Evolutionary conservation across 208 protist species (phyloP).

Genomic region (Borovskyia barvae): DNA sequence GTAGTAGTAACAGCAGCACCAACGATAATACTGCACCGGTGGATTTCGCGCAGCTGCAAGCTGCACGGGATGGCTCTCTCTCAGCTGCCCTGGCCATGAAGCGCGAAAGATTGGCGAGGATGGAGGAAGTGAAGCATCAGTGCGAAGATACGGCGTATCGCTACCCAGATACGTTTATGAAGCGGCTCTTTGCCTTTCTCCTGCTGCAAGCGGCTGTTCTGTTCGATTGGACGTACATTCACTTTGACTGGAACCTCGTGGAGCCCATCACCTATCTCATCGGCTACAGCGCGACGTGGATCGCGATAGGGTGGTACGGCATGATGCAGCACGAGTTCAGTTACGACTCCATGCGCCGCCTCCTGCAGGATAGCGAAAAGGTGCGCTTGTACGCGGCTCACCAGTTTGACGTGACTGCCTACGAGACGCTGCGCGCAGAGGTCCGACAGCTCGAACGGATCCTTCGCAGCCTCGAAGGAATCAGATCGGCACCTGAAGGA

Average conservation of each 20-base stretch:
- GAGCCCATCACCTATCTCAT: constrained; percentile 89
- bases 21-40: no score
- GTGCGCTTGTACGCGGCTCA: constrained; percentile 27
- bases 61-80: constrained; percentile 34
- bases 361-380: constrained; percentile 19
- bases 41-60: constrained; percentile 17
- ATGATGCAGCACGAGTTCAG: constrained; percentile 49
- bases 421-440: constrained; percentile 38
- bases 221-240: constrained; percentile 82
- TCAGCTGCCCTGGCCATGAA: constrained; percentile 24
- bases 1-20: no score
- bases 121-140: constrained; percentile 24
- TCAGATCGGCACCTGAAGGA: constrained; percentile 4
- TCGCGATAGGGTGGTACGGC: constrained; percentile 63
- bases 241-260: constrained; percentile 86
- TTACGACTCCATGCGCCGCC: constrained; percentile 32
- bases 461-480: constrained; percentile 31
- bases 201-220: constrained; percentile 45
- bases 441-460: constrained; percentile 35
- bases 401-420: constrained; percentile 29
- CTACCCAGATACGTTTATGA: constrained; percentile 26
- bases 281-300: constrained; percentile 71
- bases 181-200: constrained; percentile 38
- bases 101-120: constrained; percentile 19
- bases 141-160: constrained; percentile 34